Evolutionary conservation across 352 stramenopile species (phyloP).

Genomic region (Halophytophthora polymorphica): DNA sequence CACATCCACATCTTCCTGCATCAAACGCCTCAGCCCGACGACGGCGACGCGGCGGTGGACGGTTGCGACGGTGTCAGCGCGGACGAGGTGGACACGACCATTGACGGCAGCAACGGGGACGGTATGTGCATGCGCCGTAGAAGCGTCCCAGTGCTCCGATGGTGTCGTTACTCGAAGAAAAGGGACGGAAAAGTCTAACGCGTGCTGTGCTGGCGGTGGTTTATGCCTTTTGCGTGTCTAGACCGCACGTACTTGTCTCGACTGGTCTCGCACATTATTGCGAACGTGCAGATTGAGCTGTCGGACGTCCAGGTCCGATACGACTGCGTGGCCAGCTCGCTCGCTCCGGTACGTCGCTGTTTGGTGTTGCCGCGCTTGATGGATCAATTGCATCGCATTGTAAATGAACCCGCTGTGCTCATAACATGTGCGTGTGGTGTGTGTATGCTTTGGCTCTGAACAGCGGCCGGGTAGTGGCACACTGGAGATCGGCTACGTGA

Average conservation of each 20-base stretch:
- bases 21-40: conserved; percentile 37
- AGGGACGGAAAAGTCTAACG: not conserved
- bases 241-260: conserved; percentile 82
- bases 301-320: conserved; percentile 81
- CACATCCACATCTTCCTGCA: conserved; percentile 71
- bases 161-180: not conserved
- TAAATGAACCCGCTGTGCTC: not conserved
- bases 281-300: conserved; percentile 85
- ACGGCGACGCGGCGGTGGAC: conserved; percentile 14
- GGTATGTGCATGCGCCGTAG: conserved; percentile 13
- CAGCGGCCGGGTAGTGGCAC: conserved; percentile 66
- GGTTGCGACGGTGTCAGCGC: conserved; percentile 2
- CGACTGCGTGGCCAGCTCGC: conserved; percentile 64
- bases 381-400: not conserved
- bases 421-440: conserved; percentile 3
- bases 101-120: conserved; percentile 36
- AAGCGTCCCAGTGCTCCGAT: too few species aligned
- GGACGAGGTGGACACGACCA: conserved; percentile 21
- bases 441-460: conserved; percentile 6
- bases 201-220: not conserved
- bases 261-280: conserved; percentile 81
- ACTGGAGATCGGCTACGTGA: conserved; percentile 60
- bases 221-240: conserved; percentile 10
- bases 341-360: conserved; percentile 49
- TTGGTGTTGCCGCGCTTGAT: not conserved